Evolutionary conservation across 805 yeast genomes (phyloP).

Genomic region (Saccharomycopsis selenospora): DNA sequence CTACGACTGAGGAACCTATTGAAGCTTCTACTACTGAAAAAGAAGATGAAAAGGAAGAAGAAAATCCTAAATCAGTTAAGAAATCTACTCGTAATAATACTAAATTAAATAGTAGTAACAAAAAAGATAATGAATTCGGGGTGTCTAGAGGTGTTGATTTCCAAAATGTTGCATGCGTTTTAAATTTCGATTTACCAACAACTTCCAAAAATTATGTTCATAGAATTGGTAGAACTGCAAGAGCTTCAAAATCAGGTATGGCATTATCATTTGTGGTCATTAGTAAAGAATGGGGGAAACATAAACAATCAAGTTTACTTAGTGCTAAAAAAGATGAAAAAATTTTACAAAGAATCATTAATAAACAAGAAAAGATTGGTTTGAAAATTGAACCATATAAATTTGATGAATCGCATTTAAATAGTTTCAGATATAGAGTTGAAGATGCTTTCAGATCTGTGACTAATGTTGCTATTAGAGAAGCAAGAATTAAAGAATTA

Average conservation of each 20-base stretch:
- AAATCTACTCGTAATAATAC: slow-evolving; percentile 20
- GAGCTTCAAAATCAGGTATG: slow-evolving; percentile 95
- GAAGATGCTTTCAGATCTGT: slow-evolving; percentile 97
- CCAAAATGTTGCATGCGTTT: slow-evolving; percentile 90
- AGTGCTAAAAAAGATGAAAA: slow-evolving; percentile 82
- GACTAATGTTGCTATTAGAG: slow-evolving; percentile 81
- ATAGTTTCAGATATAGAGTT: slow-evolving; percentile 91
- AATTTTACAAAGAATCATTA: slow-evolving; percentile 65
- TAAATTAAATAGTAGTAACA: slow-evolving; percentile 25
- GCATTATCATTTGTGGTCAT: slow-evolving; percentile 90
- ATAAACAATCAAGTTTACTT: slow-evolving; percentile 65
- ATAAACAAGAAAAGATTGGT: slow-evolving; percentile 68
- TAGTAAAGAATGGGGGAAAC: slow-evolving; percentile 76
- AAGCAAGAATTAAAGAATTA: slow-evolving; percentile 86
- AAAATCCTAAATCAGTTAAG: slow-evolving; percentile 23
- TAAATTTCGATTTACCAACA: slow-evolving; percentile 90
- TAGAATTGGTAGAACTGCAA: slow-evolving; percentile 94
- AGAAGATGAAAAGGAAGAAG: slow-evolving; percentile 26
- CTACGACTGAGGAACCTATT: background rate
- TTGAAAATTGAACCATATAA: slow-evolving; percentile 78
- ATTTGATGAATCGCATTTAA: slow-evolving; percentile 86
- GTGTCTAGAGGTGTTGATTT: slow-evolving; percentile 97
- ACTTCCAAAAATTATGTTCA: slow-evolving; percentile 87
- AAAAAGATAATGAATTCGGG: slow-evolving; percentile 73
- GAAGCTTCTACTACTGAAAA: slow-evolving; percentile 9